Conservation (phyloP, 176 grass and related monocot species). For the Triticum monococcum region DNA sequence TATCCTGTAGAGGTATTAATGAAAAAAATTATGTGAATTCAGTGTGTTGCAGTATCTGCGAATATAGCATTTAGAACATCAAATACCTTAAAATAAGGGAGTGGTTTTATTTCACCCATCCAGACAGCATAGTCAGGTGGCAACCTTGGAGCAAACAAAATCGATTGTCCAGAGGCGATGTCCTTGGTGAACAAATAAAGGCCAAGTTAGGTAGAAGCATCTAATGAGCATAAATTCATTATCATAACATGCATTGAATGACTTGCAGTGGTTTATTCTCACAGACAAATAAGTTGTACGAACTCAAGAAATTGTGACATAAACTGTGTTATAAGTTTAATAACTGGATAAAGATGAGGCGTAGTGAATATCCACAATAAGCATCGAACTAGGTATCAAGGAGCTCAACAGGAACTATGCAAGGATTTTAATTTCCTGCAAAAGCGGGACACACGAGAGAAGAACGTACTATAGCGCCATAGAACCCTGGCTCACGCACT, state of each 20-base stretch:
- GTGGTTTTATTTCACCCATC: slow-evolving; percentile 90
- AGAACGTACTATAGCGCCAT: neutral
- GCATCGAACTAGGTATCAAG: neutral
- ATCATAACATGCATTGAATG: neutral
- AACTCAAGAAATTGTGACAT: neutral
- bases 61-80: neutral
- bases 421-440: neutral
- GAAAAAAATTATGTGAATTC: slow-evolving; percentile 12
- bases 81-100: slow-evolving; percentile 63
- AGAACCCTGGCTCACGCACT: slow-evolving; percentile 3
- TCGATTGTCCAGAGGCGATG: slow-evolving; percentile 68
- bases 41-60: neutral
- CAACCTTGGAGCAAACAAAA: slow-evolving; percentile 87
- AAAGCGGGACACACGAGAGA: neutral
- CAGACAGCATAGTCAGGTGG: slow-evolving; percentile 95
- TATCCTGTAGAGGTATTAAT: slow-evolving; percentile 51
- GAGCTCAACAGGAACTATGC: neutral
- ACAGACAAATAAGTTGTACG: neutral
- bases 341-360: neutral
- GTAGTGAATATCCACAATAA: neutral
- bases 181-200: slow-evolving; percentile 57
- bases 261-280: neutral
- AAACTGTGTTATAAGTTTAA: neutral
- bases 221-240: neutral
- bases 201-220: neutral